These are phyloP conservation scores for Trametes sp. DNA, from an alignment of 1,284 basidiomycete species.

Conservation along the genomic window DNA sequence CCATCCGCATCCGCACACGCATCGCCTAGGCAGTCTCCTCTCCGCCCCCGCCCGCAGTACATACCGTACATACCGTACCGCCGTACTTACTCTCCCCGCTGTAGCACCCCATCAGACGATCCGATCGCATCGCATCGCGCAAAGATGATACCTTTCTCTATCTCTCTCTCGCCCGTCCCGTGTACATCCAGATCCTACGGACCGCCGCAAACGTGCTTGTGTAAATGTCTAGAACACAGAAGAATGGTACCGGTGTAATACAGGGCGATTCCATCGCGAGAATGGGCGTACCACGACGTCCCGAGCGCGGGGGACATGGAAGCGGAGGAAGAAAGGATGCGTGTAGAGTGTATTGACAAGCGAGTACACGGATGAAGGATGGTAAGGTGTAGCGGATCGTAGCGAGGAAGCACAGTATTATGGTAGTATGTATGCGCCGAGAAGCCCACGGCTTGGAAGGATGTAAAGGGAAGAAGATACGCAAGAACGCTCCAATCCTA, in stretches of 20 bases:
- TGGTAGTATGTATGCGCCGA: too few species aligned
- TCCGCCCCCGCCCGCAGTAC: constrained; percentile 9
- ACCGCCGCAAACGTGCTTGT: constrained; percentile 26
- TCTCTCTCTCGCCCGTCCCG: constrained; percentile 6
- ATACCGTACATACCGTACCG: constrained; percentile 33
- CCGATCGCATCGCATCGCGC: constrained; percentile 17
- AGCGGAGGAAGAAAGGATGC: too few species aligned
- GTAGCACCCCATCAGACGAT: constrained; percentile 27
- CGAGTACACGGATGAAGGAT: too few species aligned
- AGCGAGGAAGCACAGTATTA: too few species aligned
- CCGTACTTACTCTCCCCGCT: constrained; percentile 24
- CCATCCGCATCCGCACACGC: constrained; percentile 9
- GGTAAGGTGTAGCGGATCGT: neutral
- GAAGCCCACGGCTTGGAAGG: too few species aligned
- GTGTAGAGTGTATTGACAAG: too few species aligned
- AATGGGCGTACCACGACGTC: too few species aligned
- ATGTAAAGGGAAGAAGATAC: too few species aligned
- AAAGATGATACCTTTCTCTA: constrained; percentile 30
- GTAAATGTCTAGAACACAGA: constrained; percentile 30
- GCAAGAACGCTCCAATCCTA: neutral
- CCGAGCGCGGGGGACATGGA: too few species aligned
- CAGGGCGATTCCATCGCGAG: constrained; percentile 13
- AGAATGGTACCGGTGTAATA: constrained; percentile 27
- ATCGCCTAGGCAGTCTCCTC: neutral
- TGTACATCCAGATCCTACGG: constrained; percentile 24